Base-by-base conservation (phyloP, 2,329 filamentous ascomycete species). In the Nemania abortiva region DNA sequence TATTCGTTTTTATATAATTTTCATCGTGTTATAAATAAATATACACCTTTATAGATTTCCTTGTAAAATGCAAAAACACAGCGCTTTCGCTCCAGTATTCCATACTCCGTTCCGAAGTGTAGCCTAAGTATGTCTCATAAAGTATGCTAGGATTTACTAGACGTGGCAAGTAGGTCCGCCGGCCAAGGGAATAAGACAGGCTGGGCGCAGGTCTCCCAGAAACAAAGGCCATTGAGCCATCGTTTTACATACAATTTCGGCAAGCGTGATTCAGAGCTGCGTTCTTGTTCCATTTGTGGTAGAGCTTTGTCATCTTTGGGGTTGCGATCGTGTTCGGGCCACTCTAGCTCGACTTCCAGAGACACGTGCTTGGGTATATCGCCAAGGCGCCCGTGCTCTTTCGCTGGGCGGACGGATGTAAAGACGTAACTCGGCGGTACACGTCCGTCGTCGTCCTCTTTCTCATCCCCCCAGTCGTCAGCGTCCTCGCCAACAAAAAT, bases 191-290 rank as follows among this genome's bases (percentile, higher is more conserved):
- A 77, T 57, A 78, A 56, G 57, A 78, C 75, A 31, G 67, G 50
- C 27, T 56, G 61, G 11, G 68, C 62, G 9, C n/a, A 37, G 4
- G 64, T 65, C 1, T 66, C 72, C 29, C 62, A 72, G 70, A 78
- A 76, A 63, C 73, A 77, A 58, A 78, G 73, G 10, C 76, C 76
- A 58, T 77, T 77, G 24, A 77, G 66, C 76, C 76, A 78, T 53
- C 76, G 75, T 52, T 74, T 75, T 66, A 73, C 74, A 47, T 76
- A 74, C 18, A 78, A 63, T 54, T 70, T 74, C 52, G 75, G 75
- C 20, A 55, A 22, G 15, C 52, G n/a, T 29, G 37, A 18, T 42
- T 56, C 27, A 11, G 6, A 24, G 2, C 22, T 42, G 49, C 18
- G 24, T 13, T 49, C 37, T n/a, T 34, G 62, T 47, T 20, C 20